phyloP scores from a whole-genome alignment of 176 grass and related monocot genomes.

The Dendrocalamus sinicus region DNA sequence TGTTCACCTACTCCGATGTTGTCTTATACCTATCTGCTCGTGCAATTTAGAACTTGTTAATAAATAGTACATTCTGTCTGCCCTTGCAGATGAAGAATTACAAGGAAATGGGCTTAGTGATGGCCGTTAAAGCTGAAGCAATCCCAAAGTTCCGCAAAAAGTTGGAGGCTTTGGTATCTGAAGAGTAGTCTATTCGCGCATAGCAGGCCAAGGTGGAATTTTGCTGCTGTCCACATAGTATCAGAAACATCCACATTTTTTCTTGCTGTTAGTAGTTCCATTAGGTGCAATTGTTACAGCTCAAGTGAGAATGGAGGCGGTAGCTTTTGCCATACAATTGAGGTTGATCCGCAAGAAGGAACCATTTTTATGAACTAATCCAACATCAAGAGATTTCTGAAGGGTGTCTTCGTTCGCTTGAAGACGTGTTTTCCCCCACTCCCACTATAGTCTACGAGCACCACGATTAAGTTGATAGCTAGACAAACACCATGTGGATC shows the following conservation, averaged over 20 bases:
- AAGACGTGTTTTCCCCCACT: neutral
- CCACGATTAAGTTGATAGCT: neutral
- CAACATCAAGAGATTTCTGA: neutral
- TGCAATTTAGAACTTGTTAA: neutral
- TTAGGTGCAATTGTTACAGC: neutral
- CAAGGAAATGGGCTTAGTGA: conserved; percentile 74
- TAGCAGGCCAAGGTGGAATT: conserved; percentile 14
- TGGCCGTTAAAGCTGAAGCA: conserved; percentile 66
- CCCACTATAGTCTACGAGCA: neutral
- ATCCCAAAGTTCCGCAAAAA: conserved; percentile 63
- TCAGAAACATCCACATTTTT: neutral
- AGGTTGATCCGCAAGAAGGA: neutral
- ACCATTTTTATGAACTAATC: neutral
- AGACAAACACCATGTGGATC: neutral
- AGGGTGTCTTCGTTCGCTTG: neutral
- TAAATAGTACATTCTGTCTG: conserved; percentile 3
- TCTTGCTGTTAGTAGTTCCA: neutral
- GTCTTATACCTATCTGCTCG: neutral
- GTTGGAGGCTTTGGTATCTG: conserved; percentile 49
- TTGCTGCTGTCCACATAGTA: conserved; percentile 24
- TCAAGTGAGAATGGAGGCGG: neutral
- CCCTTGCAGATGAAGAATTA: conserved; percentile 80
- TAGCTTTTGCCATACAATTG: neutral
- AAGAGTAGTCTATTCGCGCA: conserved; percentile 23
- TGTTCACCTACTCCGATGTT: neutral